Conservation (phyloP, 371 early-diverging fungal species). For the Amoeboaphelidium protococcarum region DNA sequence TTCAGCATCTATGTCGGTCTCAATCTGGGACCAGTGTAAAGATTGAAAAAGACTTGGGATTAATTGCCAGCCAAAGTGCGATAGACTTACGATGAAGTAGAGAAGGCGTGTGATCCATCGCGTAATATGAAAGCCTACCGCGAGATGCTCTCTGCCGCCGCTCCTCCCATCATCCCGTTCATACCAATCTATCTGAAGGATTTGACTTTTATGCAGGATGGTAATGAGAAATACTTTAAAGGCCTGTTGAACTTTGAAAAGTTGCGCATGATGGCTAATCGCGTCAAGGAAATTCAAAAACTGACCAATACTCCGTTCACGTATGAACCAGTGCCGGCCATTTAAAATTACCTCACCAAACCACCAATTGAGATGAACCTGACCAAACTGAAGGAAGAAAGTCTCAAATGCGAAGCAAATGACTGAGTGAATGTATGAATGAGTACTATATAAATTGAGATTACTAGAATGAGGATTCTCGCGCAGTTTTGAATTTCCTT, state of each 20-base stretch:
- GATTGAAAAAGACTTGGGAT: conserved; percentile 27
- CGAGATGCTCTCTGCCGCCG: conserved; percentile 10
- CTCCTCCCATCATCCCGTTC: conserved; percentile 24
- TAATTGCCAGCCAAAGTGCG: conserved; percentile 14
- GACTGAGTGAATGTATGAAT: no score
- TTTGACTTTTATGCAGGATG: conserved; percentile 26
- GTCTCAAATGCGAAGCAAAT: conserved; percentile 16
- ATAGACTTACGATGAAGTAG: conserved; percentile 14
- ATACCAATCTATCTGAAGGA: conserved; percentile 26
- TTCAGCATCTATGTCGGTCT: conserved; percentile 21
- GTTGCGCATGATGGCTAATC: conserved; percentile 19
- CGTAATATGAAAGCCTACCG: conserved; percentile 23
- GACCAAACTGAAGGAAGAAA: conserved; percentile 16
- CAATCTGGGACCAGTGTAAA: conserved; percentile 15
- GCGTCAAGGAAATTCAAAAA: conserved; percentile 17
- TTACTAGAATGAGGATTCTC: no score
- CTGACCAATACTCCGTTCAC: conserved; percentile 9
- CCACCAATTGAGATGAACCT: conserved; percentile 16
- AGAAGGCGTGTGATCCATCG: conserved; percentile 18
- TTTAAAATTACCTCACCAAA: conserved; percentile 20
- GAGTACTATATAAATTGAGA: no score
- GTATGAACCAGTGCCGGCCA: conserved; percentile 7
- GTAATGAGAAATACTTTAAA: conserved; percentile 17
- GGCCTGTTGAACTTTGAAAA: conserved; percentile 27
- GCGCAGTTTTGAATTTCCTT: no score